Percentiles rank a stretch among this genome's conserved stretches.
Evolutionary conservation across 2,329 filamentous ascomycete species (phyloP).

Genomic region (Claviceps pusilla): DNA sequence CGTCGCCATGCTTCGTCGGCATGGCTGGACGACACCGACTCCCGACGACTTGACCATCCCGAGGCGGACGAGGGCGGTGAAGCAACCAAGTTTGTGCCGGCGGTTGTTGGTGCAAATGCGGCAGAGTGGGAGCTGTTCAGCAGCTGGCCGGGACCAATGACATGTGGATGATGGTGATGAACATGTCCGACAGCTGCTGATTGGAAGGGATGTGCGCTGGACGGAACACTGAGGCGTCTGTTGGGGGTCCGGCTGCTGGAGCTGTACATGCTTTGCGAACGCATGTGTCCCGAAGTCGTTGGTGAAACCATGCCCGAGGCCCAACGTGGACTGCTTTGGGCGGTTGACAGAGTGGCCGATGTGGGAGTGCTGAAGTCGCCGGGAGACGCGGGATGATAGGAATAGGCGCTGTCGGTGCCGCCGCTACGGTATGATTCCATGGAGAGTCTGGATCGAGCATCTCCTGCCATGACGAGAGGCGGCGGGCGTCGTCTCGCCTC

Average conservation of each 20-base stretch:
- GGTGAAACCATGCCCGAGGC: constrained; percentile 57
- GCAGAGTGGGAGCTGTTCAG: constrained; percentile 39
- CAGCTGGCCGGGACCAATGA: constrained; percentile 33
- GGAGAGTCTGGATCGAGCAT: constrained; percentile 50
- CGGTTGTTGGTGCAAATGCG: constrained; percentile 33
- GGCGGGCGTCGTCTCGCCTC: constrained; percentile 61
- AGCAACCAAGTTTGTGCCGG: constrained; percentile 43
- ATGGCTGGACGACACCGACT: constrained; percentile 41
- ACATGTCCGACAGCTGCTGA: constrained; percentile 38
- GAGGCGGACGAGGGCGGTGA: constrained; percentile 51
- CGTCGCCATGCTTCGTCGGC: constrained; percentile 66
- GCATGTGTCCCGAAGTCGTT: constrained; percentile 50
- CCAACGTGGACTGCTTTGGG: constrained; percentile 63
- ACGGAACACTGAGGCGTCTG: constrained; percentile 70
- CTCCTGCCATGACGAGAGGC: constrained; percentile 67
- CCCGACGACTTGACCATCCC: constrained; percentile 43
- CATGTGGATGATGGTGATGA: constrained; percentile 31
- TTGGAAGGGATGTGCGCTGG: constrained; percentile 59
- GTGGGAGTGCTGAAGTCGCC: constrained; percentile 70
- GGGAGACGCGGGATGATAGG: constrained; percentile 51
- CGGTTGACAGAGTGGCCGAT: constrained; percentile 66
- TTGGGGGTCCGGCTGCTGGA: constrained; percentile 49
- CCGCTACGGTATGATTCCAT: constrained; percentile 54
- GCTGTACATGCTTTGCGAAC: constrained; percentile 57
- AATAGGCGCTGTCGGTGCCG: constrained; percentile 47